Base-by-base conservation (phyloP, 2,329 filamentous ascomycete species). In the Cadophora luteo-olivacea region DNA sequence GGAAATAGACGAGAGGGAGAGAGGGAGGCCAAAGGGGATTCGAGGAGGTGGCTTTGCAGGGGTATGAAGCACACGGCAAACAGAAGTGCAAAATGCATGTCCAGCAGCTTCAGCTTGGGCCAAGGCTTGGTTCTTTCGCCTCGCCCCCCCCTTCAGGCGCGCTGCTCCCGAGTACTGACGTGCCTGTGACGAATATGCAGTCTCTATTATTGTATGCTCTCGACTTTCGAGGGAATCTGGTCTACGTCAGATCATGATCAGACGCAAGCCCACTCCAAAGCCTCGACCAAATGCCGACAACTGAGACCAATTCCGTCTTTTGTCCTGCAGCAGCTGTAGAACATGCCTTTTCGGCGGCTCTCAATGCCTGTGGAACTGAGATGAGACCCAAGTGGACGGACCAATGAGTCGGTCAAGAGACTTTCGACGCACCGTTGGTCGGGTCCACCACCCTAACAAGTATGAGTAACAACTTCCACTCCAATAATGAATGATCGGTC, bases 41-140 rank as follows among this genome's bases (percentile, higher is more conserved):
- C 25, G 51, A 54, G 24, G 12, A 54, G 51, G 24, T 54, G 51
- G 51, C 24, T 54, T 54, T 25, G 24, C 51, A 54, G 51, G 51
- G 51, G 41, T 45, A 3, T 3, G 41, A 19, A 5, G 16, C 16
- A 41, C 11, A 11, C 22, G 22, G 57, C 12, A 24, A 41, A 38
- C 22, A 60, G 57, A 60, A 60, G 33, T 60, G 57, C 33, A 41
- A 41, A 60, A 25, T 41, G 33, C 22, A 32, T 55, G 41, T 16
- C 41, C 41, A 45, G 12, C 41, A 45, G 12, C 12, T 54, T 16
- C 24, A 54, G 51, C 24, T 29, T 29, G 3, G 29, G 29, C 51
- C 22, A 54, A 8, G 14, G 14, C 4, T 29, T 29, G 29, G 51
- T 19, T 16, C 14, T 16, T 12, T 25, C 51, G 51, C 22, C 51